phyloP scores from a whole-genome alignment of 1,139 yeast genomes.

The Nakaseomyces sp. region DNA sequence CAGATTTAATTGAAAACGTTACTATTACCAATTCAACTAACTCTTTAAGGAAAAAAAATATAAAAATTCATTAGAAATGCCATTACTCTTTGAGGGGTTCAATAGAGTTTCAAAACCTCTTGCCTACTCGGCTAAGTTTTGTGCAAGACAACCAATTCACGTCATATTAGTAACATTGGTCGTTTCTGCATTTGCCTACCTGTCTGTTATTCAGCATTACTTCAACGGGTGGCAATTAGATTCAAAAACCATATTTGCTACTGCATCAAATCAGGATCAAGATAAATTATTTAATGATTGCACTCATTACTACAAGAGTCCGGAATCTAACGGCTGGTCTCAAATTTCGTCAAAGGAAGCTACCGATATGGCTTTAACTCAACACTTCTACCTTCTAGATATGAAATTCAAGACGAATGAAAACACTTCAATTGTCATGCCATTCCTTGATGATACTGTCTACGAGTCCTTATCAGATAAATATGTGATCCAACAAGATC shows the following conservation, averaged over 20 bases:
- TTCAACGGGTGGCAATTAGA: slow-evolving; percentile 33
- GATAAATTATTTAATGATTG: slow-evolving; percentile 22
- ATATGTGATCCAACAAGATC: slow-evolving; percentile 20
- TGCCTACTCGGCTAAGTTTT: slow-evolving; percentile 48
- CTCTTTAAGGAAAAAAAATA: neutral
- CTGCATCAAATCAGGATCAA: slow-evolving; percentile 14
- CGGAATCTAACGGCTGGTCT: slow-evolving; percentile 19
- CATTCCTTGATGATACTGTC: slow-evolving; percentile 19
- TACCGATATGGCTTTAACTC: slow-evolving; percentile 11
- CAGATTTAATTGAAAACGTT: too few species aligned
- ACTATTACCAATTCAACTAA: too few species aligned
- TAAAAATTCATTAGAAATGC: slow-evolving; percentile 16
- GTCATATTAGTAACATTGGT: slow-evolving; percentile 66
- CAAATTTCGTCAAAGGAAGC: slow-evolving; percentile 17
- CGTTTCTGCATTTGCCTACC: slow-evolving; percentile 73
- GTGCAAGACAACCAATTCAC: slow-evolving; percentile 86
- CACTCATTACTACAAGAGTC: slow-evolving; percentile 22
- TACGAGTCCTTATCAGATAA: slow-evolving; percentile 20
- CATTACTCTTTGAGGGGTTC: slow-evolving; percentile 23
- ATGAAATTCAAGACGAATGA: slow-evolving; percentile 19
- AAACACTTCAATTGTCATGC: slow-evolving; percentile 14
- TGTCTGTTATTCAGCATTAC: slow-evolving; percentile 74
- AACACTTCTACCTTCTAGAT: slow-evolving; percentile 26
- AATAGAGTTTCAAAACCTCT: slow-evolving; percentile 28
- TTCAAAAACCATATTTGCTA: slow-evolving; percentile 16